Evolutionary conservation across 257 asterid species (phyloP), one percentile per base, ranked within the genome.

Genomic region (Gentiana dahurica): DNA sequence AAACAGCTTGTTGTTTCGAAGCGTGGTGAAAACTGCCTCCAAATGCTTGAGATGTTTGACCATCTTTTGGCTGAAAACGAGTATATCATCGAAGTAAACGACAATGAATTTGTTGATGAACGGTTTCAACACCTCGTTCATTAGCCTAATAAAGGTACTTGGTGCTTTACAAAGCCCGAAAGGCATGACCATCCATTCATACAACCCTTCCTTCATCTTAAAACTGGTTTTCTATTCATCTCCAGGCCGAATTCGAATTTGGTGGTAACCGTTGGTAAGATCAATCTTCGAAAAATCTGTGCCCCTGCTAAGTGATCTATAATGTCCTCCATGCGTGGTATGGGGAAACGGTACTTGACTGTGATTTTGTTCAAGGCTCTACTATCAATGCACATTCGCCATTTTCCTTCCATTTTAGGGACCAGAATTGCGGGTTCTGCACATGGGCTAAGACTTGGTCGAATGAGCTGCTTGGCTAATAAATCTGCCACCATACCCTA

Each of bases 321-420:
- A 39, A 24, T 57, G 43, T 49, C 57, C 2, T 37, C 24, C 24
- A 24, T 24, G 24, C 24, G 24, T 24, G 24, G 24, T 24, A 61
- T 51, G 2, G 65, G 45, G 3, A 15, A 53, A 1, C 46, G 8
- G 36, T 52, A 62, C 34, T 39, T 52, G n/a, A 49, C 34, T 8
- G 51, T 63, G 7, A 63, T 63, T 34, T 34, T 34, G 47, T 63
- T 54, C 6, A 55, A 12, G 6, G 66, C 43, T 9, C 41, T 8
- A 34, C 62, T 44, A 36, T 55, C 57, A 55, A 43, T 6, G 8
- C 36, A 63, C 44, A 63, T 37, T 13, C 36, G 36, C 54, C 47
- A 44, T 3, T 6, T 4, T 3, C 47, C 54, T 34, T 44, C 41
- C 7, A 51, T 62, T 34, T 62, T 62, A 0, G 8, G 9, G 4